Base-by-base conservation (phyloP, 768 basidiomycete species). In the Phaffia tasmanica region DNA sequence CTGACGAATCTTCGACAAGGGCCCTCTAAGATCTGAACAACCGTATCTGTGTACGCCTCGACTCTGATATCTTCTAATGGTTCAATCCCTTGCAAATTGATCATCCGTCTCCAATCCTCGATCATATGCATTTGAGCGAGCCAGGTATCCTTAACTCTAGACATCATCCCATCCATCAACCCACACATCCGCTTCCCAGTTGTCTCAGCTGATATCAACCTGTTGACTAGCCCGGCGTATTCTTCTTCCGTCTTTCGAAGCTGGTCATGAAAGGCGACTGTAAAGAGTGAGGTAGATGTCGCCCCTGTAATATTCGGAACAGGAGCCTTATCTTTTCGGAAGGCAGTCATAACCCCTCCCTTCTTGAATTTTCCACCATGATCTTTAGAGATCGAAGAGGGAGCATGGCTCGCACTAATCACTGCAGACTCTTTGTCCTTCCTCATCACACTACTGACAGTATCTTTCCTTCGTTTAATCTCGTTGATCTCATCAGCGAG, bases 391-490 rank as follows among this genome's bases (percentile, higher is more conserved):
- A 23, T 23, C 58, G 42, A 27, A 18, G 59, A 59, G 18, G 21
- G n/a, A 18, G 57, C 27, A 16, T 69, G 42, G 23, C 68, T 69
- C 11, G 66, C 48, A 21, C 58, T 47, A 1, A 47, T 18, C 16
- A 42, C 61, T 51, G 67, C 70, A 16, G 30, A 55, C 30, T 70
- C 70, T 30, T 70, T 60, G 25, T 68, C 67, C 62, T 58, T 57
- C 25, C 61, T 51, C n/a, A 76, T 73, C 25, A 74, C 72, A 25
- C 71, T 68, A 15, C 73, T 74, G 3, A 76, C 77, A 1, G 74
- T 86, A 67, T 91, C 87, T 67, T 91, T 92, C 64, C 91, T 81
- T 62, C 81, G 79, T 69, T 82, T 84, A 29, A 91, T 83, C 71
- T 87, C 86, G n/a, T 78, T 76, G 56, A 88, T 80, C 65, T 85